phyloP scores from a whole-genome alignment of 2,329 filamentous ascomycete species.

The Aspergillus glaucus region DNA sequence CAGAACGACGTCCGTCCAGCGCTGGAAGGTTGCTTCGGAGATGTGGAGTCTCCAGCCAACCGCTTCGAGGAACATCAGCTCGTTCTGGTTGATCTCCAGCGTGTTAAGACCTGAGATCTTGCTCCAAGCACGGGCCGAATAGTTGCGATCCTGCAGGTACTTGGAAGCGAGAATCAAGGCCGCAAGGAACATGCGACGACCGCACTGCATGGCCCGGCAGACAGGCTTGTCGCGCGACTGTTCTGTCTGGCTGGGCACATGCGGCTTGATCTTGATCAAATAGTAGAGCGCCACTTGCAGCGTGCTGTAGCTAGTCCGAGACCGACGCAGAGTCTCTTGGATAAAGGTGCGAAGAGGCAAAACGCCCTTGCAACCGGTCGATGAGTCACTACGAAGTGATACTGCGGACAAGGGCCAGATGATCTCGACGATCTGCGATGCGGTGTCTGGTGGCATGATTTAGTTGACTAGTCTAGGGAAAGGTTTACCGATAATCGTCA shows the following conservation, averaged over 20 bases:
- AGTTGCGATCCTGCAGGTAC: slow-evolving; percentile 96
- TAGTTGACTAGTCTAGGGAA: slow-evolving; percentile 19
- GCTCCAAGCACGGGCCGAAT: slow-evolving; percentile 95
- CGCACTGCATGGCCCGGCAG: slow-evolving; percentile 81
- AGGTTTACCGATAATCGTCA: slow-evolving; percentile 22
- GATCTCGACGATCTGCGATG: slow-evolving; percentile 91
- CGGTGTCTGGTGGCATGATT: slow-evolving; percentile 64
- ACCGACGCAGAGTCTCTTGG: slow-evolving; percentile 90
- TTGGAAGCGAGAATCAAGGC: slow-evolving; percentile 95
- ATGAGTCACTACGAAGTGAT: slow-evolving; percentile 64
- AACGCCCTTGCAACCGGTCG: slow-evolving; percentile 63
- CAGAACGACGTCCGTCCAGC: slow-evolving; percentile 89
- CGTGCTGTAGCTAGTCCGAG: slow-evolving; percentile 94
- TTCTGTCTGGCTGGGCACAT: slow-evolving; percentile 77
- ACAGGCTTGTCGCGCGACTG: slow-evolving; percentile 67
- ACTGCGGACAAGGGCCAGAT: slow-evolving; percentile 92
- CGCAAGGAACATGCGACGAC: slow-evolving; percentile 93
- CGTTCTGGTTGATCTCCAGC: slow-evolving; percentile 92
- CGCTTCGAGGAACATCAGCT: slow-evolving; percentile 81
- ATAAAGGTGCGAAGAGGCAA: slow-evolving; percentile 92
- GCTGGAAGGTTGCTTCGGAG: slow-evolving; percentile 77
- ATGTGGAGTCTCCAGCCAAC: slow-evolving; percentile 96
- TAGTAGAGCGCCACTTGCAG: slow-evolving; percentile 96
- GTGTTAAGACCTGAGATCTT: slow-evolving; percentile 97
- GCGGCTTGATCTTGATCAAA: slow-evolving; percentile 84